Percentiles rank a stretch among this genome's conserved stretches.
Evolutionary conservation across 257 asterid genomes (phyloP).

Genomic region (Jasminum sambac): DNA sequence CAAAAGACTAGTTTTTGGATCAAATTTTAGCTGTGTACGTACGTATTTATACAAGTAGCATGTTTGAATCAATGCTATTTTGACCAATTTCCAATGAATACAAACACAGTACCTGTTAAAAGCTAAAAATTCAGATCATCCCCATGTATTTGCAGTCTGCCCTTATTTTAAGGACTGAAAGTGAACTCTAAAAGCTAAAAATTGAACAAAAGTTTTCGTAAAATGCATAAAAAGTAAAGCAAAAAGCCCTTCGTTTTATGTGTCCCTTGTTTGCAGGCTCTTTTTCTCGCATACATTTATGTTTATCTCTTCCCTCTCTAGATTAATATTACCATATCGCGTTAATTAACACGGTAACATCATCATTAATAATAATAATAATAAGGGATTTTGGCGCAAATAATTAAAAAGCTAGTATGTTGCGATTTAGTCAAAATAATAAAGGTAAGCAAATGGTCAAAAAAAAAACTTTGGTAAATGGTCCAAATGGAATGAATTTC

Average conservation of each 20-base stretch:
- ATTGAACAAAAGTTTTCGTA: conserved; percentile 31
- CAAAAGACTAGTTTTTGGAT: conserved; percentile 10
- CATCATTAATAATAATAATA: too few species aligned
- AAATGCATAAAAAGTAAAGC: conserved; percentile 22
- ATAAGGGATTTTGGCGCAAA: too few species aligned
- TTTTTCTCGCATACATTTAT: neutral
- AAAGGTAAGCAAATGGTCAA: too few species aligned
- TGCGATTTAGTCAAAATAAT: too few species aligned
- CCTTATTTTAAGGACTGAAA: conserved; percentile 37
- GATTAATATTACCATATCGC: neutral
- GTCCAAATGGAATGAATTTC: too few species aligned
- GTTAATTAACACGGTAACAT: too few species aligned
- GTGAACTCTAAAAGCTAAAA: conserved; percentile 26
- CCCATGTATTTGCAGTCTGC: conserved; percentile 18
- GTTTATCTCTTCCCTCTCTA: too few species aligned
- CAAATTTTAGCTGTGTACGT: conserved; percentile 7
- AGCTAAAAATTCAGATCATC: conserved; percentile 6
- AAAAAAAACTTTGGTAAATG: too few species aligned
- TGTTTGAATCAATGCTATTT: conserved; percentile 18
- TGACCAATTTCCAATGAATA: conserved; percentile 37
- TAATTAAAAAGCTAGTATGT: too few species aligned
- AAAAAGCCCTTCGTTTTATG: conserved; percentile 37
- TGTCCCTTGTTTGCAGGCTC: conserved; percentile 38
- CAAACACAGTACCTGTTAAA: conserved; percentile 23
- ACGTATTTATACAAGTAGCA: conserved; percentile 9